These are phyloP conservation scores for Mycena belliarum DNA, from an alignment of 768 basidiomycete species.

Conservation along the genomic window DNA sequence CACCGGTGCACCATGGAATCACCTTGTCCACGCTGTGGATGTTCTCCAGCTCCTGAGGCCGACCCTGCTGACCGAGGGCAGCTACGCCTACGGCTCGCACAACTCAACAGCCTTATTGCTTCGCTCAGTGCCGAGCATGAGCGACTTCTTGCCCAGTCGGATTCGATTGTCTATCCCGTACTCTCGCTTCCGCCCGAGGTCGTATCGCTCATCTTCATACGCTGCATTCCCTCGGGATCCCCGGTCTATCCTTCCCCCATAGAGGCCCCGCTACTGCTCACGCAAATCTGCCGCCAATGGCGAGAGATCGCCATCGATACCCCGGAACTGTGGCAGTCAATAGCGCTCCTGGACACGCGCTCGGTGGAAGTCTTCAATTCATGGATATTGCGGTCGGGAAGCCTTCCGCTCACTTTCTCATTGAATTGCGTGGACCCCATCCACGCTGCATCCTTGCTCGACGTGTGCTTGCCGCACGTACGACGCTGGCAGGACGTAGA, in stretches of 20 bases:
- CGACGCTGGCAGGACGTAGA: constrained; percentile 3
- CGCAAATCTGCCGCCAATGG: constrained; percentile 13
- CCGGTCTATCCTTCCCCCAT: neutral
- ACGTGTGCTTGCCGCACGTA: neutral
- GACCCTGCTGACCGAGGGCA: neutral
- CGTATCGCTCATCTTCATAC: constrained; percentile 1
- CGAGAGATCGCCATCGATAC: constrained; percentile 2
- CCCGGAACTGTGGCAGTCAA: constrained; percentile 7
- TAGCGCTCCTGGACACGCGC: constrained; percentile 2
- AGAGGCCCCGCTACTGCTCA: neutral
- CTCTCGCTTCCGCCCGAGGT: constrained; percentile 9
- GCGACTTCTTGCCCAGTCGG: constrained; percentile 5
- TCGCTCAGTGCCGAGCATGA: neutral
- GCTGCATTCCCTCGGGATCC: neutral
- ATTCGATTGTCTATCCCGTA: constrained; percentile 11
- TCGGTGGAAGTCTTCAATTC: neutral
- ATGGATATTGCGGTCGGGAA: constrained; percentile 6
- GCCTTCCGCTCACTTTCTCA: constrained; percentile 1
- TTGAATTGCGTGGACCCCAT: constrained; percentile 1
- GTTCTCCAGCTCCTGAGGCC: too few species aligned
- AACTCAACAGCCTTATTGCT: constrained; percentile 1
- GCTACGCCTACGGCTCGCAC: constrained; percentile 1
- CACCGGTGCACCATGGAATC: too few species aligned
- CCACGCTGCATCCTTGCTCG: neutral
- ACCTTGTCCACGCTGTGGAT: too few species aligned